phyloP scores from a whole-genome alignment of 305 asterid genomes.

The Striga hermonthica region DNA sequence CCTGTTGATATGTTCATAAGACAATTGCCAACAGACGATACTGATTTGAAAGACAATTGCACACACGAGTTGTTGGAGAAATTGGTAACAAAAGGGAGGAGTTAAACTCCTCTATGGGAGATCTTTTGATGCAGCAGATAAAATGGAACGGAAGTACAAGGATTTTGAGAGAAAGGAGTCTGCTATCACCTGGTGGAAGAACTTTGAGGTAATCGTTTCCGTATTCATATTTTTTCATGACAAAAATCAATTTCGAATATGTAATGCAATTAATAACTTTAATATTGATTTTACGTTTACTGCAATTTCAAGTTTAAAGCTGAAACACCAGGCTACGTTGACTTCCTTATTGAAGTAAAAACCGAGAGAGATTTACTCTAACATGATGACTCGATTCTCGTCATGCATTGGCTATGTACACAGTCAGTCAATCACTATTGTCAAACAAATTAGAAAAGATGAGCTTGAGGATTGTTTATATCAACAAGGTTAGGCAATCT shows the following conservation, averaged over 20 bases:
- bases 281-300: constrained; percentile 12
- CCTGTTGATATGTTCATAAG: no score
- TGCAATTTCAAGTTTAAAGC: constrained; percentile 67
- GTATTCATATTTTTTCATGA: constrained; percentile 39
- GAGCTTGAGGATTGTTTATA: constrained; percentile 86
- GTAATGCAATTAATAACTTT: no score
- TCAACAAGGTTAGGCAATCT: constrained; percentile 89
- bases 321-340: constrained; percentile 95
- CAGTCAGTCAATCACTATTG: constrained; percentile 95
- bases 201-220: constrained; percentile 25
- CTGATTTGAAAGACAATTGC: no score
- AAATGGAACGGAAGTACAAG: no score
- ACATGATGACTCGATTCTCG: constrained; percentile 92
- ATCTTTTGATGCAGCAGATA: no score
- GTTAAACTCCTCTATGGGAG: no score
- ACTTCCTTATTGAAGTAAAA: constrained; percentile 82
- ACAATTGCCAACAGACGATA: no score
- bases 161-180: no score
- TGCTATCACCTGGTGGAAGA: background rate
- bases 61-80: no score
- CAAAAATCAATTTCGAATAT: constrained; percentile 65
- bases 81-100: no score
- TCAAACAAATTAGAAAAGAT: constrained; percentile 92
- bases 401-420: constrained; percentile 95
- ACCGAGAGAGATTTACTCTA: constrained; percentile 90